phyloP scores from a whole-genome alignment of 2,329 filamentous ascomycete genomes.

The Calonectria pseudoreteaudii region DNA sequence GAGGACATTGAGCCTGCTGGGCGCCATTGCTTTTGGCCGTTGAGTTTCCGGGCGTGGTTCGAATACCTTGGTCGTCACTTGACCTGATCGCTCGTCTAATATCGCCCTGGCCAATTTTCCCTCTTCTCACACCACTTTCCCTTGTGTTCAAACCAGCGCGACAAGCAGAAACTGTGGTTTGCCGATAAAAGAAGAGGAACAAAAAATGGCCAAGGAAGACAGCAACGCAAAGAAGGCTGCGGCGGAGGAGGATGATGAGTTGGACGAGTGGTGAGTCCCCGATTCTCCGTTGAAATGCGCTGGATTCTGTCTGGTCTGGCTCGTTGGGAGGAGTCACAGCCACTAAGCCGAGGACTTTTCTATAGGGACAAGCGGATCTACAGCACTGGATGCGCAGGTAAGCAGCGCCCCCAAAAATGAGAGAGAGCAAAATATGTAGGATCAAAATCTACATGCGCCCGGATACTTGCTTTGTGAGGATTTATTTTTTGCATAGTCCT shows the following conservation, averaged over 20 bases:
- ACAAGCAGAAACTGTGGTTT: background rate
- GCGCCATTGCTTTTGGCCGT: slow-evolving; percentile 63
- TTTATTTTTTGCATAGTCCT: background rate
- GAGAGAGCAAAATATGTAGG: background rate
- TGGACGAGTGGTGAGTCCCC: slow-evolving; percentile 86
- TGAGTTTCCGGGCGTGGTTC: slow-evolving; percentile 10
- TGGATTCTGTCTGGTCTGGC: slow-evolving; percentile 1
- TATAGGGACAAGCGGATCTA: slow-evolving; percentile 96
- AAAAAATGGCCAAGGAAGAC: slow-evolving; percentile 64
- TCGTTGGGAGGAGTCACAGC: slow-evolving; percentile 23
- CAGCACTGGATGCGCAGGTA: slow-evolving; percentile 94
- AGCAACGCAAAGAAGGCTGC: slow-evolving; percentile 53
- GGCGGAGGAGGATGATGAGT: slow-evolving; percentile 73
- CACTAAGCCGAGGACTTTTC: slow-evolving; percentile 41
- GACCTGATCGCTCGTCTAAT: slow-evolving; percentile 32
- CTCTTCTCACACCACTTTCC: slow-evolving; percentile 39
- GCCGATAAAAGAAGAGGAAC: background rate
- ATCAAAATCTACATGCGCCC: background rate
- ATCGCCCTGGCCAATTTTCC: slow-evolving; percentile 35
- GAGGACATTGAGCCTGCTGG: slow-evolving; percentile 85
- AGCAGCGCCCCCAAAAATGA: slow-evolving; percentile 33
- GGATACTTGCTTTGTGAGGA: background rate
- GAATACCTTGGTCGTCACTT: slow-evolving; percentile 35
- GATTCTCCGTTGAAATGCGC: slow-evolving; percentile 14
- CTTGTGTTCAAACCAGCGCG: background rate